Base-by-base conservation (phyloP, 2,329 filamentous ascomycete genomes). In the Fusarium sarcochroum region DNA sequence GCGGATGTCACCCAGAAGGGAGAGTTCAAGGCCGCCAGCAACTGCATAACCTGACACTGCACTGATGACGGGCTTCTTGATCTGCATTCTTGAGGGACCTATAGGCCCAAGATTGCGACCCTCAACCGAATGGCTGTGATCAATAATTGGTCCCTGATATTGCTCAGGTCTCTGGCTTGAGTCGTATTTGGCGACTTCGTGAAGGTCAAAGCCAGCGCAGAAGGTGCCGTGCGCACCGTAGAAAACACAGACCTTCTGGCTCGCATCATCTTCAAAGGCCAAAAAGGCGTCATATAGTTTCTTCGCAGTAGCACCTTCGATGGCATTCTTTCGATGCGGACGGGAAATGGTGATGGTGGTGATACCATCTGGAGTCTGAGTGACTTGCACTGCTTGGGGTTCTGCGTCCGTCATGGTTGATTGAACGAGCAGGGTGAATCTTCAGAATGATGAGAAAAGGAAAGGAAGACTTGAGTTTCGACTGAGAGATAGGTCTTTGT, bases 21-120 rank as follows among this genome's bases (percentile, higher is more conserved):
- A 63, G 0, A 63, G 59, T 1, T 63, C 59, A 1, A 63, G 3
- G 0, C 59, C 59, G 4, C 59, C 59, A 1, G 59, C 59, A 2
- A 63, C 49, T 9, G 58, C 48, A 3, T 63, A 63, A 7, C 59
- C 59, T 0, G 59, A 25, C 0, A 63, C 48, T 1, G 59, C 59
- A 7, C 59, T 63, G n/a, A 63, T 63, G 7, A 63, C 41, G 2
- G 58, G 59, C 2, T 63, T 63, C 10, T 56, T 63, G 0, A 63
- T 34, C 1, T 63, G 59, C 58, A 63, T 56, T 25, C 59, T 56
- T 0, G 58, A 56, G 4, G 59, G 59, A 0, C 59, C 59, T 2
- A 63, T 48, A 1, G 59, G 59, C 1, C 48, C 59, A 7, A 34
- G 34, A 1, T 47, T 48, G 8, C 49, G 42, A 3, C 40, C 58